phyloP scores from a whole-genome alignment of 176 grass and related monocot species.

The Musa troglodytarum region DNA sequence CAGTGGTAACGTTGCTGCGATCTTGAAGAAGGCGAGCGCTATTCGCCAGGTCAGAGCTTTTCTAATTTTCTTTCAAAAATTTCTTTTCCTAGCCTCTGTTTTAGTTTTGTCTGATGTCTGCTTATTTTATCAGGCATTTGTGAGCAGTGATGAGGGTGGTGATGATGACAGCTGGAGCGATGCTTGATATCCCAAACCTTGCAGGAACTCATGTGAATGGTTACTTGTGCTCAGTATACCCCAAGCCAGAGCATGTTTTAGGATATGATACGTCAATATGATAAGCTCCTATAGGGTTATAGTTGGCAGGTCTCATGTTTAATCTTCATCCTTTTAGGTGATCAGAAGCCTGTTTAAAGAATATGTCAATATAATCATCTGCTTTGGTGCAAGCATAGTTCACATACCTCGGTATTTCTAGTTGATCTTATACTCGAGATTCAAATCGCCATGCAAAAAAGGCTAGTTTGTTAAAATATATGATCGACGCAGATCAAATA shows the following conservation, averaged over 20 bases:
- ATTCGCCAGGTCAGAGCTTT: slow-evolving; percentile 72
- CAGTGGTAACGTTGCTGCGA: slow-evolving; percentile 64
- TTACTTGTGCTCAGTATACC: neutral
- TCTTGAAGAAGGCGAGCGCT: slow-evolving; percentile 92
- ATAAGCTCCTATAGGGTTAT: neutral
- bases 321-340: neutral
- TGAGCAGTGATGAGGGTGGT: slow-evolving; percentile 80
- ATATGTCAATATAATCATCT: neutral
- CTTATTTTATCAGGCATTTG: slow-evolving; percentile 60
- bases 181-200: slow-evolving; percentile 41
- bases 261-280: too few species aligned
- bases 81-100: neutral
- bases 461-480: too few species aligned
- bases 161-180: slow-evolving; percentile 99
- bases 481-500: too few species aligned
- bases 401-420: neutral
- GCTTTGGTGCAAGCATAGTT: neutral
- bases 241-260: neutral
- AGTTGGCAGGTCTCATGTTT: neutral
- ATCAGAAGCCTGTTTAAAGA: neutral
- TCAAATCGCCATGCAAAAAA: too few species aligned
- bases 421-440: too few species aligned
- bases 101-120: slow-evolving; percentile 2
- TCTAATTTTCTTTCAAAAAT: neutral
- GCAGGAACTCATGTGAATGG: slow-evolving; percentile 20